Base-by-base conservation (phyloP, 495 filamentous ascomycete species). In the Acidomyces sp. region DNA sequence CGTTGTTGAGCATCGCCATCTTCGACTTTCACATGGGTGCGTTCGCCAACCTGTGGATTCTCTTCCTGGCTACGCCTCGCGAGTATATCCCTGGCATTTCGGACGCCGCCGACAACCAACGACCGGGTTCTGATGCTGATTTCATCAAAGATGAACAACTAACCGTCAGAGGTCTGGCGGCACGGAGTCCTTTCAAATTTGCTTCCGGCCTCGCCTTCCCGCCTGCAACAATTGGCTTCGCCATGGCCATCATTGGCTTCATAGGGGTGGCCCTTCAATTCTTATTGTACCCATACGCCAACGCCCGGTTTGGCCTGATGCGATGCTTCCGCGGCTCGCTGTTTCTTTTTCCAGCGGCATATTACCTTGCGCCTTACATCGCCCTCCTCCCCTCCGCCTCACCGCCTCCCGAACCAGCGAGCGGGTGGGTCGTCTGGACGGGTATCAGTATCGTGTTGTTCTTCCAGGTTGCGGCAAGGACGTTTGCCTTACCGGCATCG, bases 1-100 rank as follows among this genome's bases (percentile, higher is more conserved):
- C 51, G 9, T 39, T 59, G 5, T 27, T 55, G 11, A 43, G 38
- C 24, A 47, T 54, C 19, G 56, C 54, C 20, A 50, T 59, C 29
- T 56, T 59, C 37, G 56, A 55, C 41, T 55, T 56, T 28, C 56
- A 59, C 41, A 55, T 59, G 53, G 55, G 51, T 35, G 56, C 56
- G 25, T 59, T 59, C 39, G 32, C 46, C 33, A 45, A 39, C 29
- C 51, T 59, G 17, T 55, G 51, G 54, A 45, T 56, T 27, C 48
- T 56, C 22, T 59, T 59, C 36, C 51, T 59, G 9, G 50, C 56
- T 2, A 55, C 51, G 12, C 38, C 40, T 7, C 54, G 56, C 1
- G 36, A 50, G 18, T 49, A 43, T 39, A 37, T 46, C 26, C 46
- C 46, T 9, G 34, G 34, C 23, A 27, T 40, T 32, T 39, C 42